Base-by-base conservation (phyloP, 768 basidiomycete species). In the Mycena vitilis region DNA sequence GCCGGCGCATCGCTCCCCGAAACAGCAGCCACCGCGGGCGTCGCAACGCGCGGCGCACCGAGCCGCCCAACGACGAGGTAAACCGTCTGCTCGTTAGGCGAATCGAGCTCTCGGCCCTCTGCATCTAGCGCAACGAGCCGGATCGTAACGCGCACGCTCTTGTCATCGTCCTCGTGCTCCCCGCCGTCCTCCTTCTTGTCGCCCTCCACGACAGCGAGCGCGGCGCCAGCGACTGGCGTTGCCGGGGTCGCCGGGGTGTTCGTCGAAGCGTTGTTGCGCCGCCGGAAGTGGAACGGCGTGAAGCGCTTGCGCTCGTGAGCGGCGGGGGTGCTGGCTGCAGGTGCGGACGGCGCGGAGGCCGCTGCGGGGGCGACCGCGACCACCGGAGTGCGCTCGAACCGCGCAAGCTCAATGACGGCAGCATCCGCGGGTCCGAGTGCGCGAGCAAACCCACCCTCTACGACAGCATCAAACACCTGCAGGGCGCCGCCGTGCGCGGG, bases 41-140 rank as follows among this genome's bases (percentile, higher is more conserved):
- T 34, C 2, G 53, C 16, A 18, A 71, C 71, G 20, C 73, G 78
- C 45, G 80, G 77, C 11, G 81, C 65, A 0, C 91, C 92, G 68
- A 93, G 84, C 20, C 94, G 86, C 18, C 94, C 88, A 68, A 98
- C 86, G 64, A 95, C 92, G 52, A 98, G 83, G 77, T 96, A 96
- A 0, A 95, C 97, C 40, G 89, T 86, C 77, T 98, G 96, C 68
- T 95, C 93, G 74, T 98, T 98, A 5, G 86, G 84, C 5, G 88
- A 86, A 6, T 86, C 79, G 23, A 96, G 80, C 72, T 88, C 88
- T 70, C 85, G 84, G 66, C 91, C 93, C 40, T 91, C 86, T 55
- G 89, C 90, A 64, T 95, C 94, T 36, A 96, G 81, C 5, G 95
- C 96, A 22, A 91, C 91, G 44, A 98, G 84, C 36, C 88, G 85